These are phyloP conservation scores for Cudoniella acicularis DNA, from an alignment of 495 filamentous ascomycete genomes.

Conservation along the genomic window DNA sequence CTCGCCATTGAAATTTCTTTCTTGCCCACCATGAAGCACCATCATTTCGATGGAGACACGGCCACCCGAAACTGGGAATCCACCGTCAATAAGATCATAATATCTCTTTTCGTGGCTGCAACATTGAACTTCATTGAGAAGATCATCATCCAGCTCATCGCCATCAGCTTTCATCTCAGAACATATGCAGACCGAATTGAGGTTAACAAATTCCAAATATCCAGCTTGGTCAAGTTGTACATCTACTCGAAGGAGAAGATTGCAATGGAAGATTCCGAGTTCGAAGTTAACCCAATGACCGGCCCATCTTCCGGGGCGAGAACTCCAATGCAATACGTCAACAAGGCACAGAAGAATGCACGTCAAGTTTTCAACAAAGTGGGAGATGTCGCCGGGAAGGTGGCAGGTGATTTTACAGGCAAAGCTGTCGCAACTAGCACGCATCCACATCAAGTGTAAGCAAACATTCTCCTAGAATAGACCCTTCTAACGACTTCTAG, in stretches of 20 bases:
- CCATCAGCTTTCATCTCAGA: constrained; percentile 84
- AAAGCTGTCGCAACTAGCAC: constrained; percentile 66
- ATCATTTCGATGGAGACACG: constrained; percentile 60
- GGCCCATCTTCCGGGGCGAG: constrained; percentile 49
- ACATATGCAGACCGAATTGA: constrained; percentile 93
- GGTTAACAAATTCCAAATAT: constrained; percentile 86
- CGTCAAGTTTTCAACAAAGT: constrained; percentile 71
- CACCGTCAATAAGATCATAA: constrained; percentile 81
- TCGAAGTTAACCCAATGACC: constrained; percentile 49
- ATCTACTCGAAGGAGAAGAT: constrained; percentile 72
- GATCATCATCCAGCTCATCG: constrained; percentile 92
- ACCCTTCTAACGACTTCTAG: constrained; percentile 16
- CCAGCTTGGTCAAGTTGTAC: constrained; percentile 77
- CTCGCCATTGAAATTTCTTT: constrained; percentile 74
- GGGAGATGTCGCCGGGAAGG: constrained; percentile 81
- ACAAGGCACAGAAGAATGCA: constrained; percentile 63
- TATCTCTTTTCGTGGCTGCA: constrained; percentile 74
- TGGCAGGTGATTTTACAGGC: constrained; percentile 95
- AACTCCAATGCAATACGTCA: constrained; percentile 69
- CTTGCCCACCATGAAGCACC: constrained; percentile 67
- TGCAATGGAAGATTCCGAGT: constrained; percentile 66
- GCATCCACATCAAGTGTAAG: constrained; percentile 75
- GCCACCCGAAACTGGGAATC: constrained; percentile 63
- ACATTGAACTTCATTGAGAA: constrained; percentile 86
- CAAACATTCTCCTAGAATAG: constrained; percentile 2